Evolutionary conservation across 495 filamentous ascomycete genomes (phyloP).

Genomic region (Penicillium egyptiacum): DNA sequence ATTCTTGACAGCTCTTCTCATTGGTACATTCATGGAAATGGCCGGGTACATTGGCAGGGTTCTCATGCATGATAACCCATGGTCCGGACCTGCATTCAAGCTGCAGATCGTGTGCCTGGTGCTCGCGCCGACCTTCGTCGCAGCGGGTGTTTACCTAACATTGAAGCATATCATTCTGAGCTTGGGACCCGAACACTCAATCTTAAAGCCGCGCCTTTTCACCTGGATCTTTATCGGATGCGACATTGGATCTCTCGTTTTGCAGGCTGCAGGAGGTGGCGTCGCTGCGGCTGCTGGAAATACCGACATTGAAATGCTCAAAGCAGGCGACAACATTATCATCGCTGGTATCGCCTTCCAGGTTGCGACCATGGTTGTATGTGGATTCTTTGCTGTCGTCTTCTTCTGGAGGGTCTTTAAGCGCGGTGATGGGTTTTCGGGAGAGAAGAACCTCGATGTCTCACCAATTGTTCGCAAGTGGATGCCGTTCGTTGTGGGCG

Average conservation of each 20-base stretch:
- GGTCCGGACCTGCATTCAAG: conserved; percentile 58
- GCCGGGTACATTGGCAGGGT: conserved; percentile 62
- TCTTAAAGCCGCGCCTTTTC: conserved; percentile 57
- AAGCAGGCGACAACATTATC: conserved; percentile 60
- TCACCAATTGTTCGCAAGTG: conserved; percentile 27
- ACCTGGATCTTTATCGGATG: conserved; percentile 68
- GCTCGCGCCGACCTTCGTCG: conserved; percentile 63
- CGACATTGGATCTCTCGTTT: conserved; percentile 60
- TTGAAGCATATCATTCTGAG: conserved; percentile 63
- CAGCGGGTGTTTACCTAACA: conserved; percentile 65
- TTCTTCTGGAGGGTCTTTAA: conserved; percentile 49
- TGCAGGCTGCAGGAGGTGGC: conserved; percentile 65
- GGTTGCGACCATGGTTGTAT: conserved; percentile 61
- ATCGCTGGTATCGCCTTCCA: conserved; percentile 72
- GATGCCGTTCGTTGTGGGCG: conserved; percentile 54
- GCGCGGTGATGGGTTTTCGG: conserved; percentile 33
- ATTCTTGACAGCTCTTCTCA: conserved; percentile 52
- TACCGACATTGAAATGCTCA: conserved; percentile 18
- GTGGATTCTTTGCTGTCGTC: conserved; percentile 50
- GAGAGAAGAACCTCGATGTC: conserved; percentile 30
- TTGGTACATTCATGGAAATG: conserved; percentile 49
- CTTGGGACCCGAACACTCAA: conserved; percentile 54
- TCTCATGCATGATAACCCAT: conserved; percentile 60
- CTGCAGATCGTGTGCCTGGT: conserved; percentile 68
- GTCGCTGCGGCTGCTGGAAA: conserved; percentile 48